Conservation (phyloP, 106 monocot genomes). For the Dendrobium chrysotoxum region DNA sequence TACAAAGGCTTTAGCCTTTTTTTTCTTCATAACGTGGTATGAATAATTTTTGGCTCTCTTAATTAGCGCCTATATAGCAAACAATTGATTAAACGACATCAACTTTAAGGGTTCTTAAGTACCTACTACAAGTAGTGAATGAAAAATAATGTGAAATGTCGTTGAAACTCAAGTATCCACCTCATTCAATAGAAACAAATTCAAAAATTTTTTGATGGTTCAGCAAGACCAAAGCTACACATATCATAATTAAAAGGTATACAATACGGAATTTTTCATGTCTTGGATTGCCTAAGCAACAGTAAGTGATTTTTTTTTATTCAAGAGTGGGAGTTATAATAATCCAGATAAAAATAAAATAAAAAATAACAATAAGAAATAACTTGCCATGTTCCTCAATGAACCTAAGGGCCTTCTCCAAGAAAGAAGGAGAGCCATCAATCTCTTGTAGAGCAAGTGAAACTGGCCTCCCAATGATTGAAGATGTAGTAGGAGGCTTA, state of each 20-base stretch:
- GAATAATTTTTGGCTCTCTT: too few species aligned
- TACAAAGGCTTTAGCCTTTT: neutral
- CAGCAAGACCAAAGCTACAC: neutral
- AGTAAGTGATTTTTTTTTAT: neutral
- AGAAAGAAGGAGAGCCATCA: conserved; percentile 89
- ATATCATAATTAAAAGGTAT: neutral
- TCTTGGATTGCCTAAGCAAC: neutral
- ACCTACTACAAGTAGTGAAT: neutral
- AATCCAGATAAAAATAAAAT: neutral
- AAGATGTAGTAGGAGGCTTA: conserved; percentile 23
- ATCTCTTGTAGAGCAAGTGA: conserved; percentile 70
- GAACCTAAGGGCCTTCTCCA: conserved; percentile 90
- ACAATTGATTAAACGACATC: neutral
- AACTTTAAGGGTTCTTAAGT: neutral
- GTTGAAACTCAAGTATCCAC: neutral
- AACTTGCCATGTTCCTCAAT: conserved; percentile 75
- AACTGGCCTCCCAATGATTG: conserved; percentile 55
- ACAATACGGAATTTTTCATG: neutral
- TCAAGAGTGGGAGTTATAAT: neutral
- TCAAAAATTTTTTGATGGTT: neutral
- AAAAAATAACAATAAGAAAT: conserved; percentile 10
- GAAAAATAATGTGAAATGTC: neutral
- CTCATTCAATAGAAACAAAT: neutral
- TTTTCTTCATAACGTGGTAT: too few species aligned
- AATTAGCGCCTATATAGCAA: neutral